phyloP scores from a whole-genome alignment of 148 eudicot species.

The Vaccinium corymbosum region DNA sequence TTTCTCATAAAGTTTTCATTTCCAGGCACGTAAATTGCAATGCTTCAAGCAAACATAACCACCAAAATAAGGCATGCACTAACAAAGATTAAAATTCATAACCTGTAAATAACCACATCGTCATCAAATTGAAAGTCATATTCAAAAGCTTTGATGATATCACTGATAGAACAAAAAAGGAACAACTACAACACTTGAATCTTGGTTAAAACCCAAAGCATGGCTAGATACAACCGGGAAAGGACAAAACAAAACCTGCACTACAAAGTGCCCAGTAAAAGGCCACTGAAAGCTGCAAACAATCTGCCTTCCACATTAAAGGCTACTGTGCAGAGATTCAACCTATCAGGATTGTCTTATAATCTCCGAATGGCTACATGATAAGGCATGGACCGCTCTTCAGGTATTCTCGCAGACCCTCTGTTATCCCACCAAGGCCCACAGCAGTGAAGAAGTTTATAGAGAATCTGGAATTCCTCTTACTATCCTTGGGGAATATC shows the following conservation, averaged over 20 bases:
- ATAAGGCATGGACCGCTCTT: conserved; percentile 33
- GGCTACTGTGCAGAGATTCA: neutral
- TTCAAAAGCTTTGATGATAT: too few species aligned
- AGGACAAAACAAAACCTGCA: neutral
- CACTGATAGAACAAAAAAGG: neutral
- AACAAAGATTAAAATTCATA: too few species aligned
- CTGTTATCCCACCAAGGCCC: conserved; percentile 86
- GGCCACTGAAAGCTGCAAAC: neutral
- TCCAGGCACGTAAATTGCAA: too few species aligned
- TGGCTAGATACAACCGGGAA: neutral
- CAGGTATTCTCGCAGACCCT: conserved; percentile 68
- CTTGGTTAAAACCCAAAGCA: neutral
- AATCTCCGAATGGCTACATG: neutral
- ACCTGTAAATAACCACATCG: too few species aligned
- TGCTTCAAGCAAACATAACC: too few species aligned
- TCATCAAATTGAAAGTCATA: too few species aligned
- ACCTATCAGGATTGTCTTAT: neutral
- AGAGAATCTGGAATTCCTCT: conserved; percentile 66
- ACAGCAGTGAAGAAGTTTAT: conserved; percentile 86
- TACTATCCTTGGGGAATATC: conserved; percentile 74
- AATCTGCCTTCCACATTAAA: neutral
- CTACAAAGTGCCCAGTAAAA: neutral
- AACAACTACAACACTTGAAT: neutral
- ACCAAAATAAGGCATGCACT: too few species aligned
- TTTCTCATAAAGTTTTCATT: too few species aligned